Evolutionary conservation across 2,329 filamentous ascomycete species (phyloP).

Genomic region (Laburnicola sp.): DNA sequence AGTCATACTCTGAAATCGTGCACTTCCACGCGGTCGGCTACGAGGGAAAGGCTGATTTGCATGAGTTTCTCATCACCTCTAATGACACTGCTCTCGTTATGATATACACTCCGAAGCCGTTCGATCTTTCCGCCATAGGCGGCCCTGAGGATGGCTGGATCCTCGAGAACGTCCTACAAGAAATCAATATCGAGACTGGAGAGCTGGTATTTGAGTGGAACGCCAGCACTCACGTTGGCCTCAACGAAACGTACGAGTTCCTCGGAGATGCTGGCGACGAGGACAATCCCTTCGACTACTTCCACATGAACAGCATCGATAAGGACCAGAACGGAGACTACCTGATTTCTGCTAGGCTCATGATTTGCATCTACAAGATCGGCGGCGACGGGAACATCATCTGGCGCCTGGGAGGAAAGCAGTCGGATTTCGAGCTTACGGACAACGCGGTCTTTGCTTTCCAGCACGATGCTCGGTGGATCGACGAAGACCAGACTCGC

Average conservation of each 20-base stretch:
- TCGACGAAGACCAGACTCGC: constrained; percentile 18
- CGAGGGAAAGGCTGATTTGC: constrained; percentile 41
- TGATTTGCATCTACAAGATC: constrained; percentile 23
- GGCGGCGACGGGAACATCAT: constrained; percentile 27
- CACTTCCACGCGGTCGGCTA: constrained; percentile 19
- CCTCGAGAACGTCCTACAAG: constrained; percentile 52
- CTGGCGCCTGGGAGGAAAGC: constrained; percentile 31
- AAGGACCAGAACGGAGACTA: constrained; percentile 32
- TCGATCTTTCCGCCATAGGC: constrained; percentile 46
- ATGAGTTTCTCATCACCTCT: constrained; percentile 51
- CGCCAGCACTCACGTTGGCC: constrained; percentile 40
- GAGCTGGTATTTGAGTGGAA: constrained; percentile 48
- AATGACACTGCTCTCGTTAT: constrained; percentile 50
- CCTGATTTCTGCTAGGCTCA: constrained; percentile 25
- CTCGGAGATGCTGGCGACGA: constrained; percentile 29
- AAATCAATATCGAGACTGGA: constrained; percentile 48
- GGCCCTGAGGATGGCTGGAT: constrained; percentile 45
- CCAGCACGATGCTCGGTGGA: constrained; percentile 49
- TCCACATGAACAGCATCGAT: constrained; percentile 42
- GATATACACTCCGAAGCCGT: constrained; percentile 45
- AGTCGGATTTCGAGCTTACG: constrained; percentile 27
- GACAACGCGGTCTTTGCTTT: constrained; percentile 52
- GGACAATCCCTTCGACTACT: constrained; percentile 46
- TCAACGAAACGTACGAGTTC: constrained; percentile 30
- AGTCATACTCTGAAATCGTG: constrained; percentile 21